These are phyloP conservation scores for Arthroderma sp. DNA, from an alignment of 2,329 filamentous ascomycete species.

Conservation along the genomic window DNA sequence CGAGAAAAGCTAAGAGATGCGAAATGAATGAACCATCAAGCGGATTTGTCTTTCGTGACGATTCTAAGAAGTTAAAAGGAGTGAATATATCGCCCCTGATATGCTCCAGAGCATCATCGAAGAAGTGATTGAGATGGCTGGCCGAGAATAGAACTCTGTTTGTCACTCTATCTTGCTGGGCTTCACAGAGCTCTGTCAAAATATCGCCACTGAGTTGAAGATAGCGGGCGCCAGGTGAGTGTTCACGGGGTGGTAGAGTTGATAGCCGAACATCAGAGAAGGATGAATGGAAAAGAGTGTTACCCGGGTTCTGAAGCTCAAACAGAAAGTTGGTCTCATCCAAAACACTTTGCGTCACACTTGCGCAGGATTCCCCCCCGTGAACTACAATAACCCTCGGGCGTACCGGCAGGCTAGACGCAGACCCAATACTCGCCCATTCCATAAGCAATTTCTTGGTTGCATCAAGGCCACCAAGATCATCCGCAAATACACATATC, in stretches of 20 bases:
- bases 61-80: slow-evolving; percentile 2
- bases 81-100: background rate
- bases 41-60: background rate
- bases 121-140: slow-evolving; percentile 2
- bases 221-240: background rate
- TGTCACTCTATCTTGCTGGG: background rate
- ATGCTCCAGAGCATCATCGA: slow-evolving; percentile 1
- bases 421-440: slow-evolving; percentile 1
- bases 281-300: background rate
- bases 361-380: background rate
- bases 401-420: slow-evolving; percentile 5
- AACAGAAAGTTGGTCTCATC: background rate
- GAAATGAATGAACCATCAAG: background rate
- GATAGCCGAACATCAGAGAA: background rate
- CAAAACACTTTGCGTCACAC: background rate
- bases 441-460: slow-evolving; percentile 5
- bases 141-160: background rate
- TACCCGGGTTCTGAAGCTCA: background rate
- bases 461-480: slow-evolving; percentile 6
- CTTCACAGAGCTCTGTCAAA: background rate
- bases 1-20: background rate
- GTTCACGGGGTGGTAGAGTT: background rate
- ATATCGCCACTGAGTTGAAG: background rate
- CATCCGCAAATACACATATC: slow-evolving; percentile 14
- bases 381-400: background rate